A percentile compares a stretch with the other conserved stretches of the same genome.
Conservation (phyloP, 495 filamentous ascomycete genomes). For the Penicillium mononematosum region DNA sequence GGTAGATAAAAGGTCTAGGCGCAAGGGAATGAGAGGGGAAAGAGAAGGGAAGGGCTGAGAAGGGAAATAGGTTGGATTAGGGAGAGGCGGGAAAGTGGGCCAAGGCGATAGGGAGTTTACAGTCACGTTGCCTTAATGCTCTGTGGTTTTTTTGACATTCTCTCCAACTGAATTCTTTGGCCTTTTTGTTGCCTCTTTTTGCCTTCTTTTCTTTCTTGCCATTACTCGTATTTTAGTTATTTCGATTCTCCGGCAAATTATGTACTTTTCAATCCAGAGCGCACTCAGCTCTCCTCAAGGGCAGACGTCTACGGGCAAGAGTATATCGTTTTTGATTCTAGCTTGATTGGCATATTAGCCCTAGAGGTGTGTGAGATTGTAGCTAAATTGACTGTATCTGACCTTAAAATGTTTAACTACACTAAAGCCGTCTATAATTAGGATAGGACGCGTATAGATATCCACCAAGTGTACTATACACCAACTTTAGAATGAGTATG, state of each 20-base stretch:
- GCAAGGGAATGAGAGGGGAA: constrained; percentile 8
- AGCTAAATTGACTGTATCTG: neutral
- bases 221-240: neutral
- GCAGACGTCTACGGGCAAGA: neutral
- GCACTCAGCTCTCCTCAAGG: neutral
- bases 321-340: neutral
- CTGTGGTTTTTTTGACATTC: neutral
- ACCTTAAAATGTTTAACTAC: too few relatives aligned
- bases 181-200: too few relatives aligned
- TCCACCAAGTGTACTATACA: too few relatives aligned
- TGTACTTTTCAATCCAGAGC: neutral
- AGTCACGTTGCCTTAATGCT: constrained; percentile 30
- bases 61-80: constrained; percentile 23
- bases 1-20: constrained; percentile 8
- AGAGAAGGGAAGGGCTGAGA: constrained; percentile 6
- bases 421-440: too few relatives aligned
- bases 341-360: neutral
- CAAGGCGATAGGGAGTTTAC: constrained; percentile 28
- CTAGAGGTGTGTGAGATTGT: neutral
- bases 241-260: neutral
- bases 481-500: too few relatives aligned
- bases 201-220: neutral
- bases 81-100: constrained; percentile 31
- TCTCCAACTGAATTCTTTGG: neutral
- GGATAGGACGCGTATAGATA: too few relatives aligned